phyloP scores from a whole-genome alignment of 768 basidiomycete genomes.

The Kwoniella mangroviensis region DNA sequence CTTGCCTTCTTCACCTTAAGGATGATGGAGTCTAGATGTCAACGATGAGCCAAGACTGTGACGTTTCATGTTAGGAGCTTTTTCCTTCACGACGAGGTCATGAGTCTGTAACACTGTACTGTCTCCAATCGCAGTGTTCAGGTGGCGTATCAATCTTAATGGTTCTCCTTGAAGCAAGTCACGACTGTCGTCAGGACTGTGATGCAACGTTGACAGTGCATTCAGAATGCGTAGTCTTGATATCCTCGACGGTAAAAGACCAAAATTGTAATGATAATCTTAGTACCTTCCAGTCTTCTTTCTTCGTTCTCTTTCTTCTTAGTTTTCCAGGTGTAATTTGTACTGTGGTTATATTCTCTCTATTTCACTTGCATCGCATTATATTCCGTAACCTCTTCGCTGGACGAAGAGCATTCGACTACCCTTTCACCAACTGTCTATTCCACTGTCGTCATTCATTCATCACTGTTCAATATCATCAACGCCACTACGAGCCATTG shows the following conservation, averaged over 20 bases:
- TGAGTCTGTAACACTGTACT: too few species aligned
- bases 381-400: background rate
- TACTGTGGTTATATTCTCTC: too few species aligned
- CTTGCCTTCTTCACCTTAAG: too few species aligned
- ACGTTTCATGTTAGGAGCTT: too few species aligned
- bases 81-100: too few species aligned
- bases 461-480: background rate
- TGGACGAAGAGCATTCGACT: background rate
- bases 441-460: background rate
- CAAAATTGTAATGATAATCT: too few species aligned
- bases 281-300: too few species aligned
- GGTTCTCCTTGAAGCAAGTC: background rate
- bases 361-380: background rate
- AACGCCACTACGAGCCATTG: background rate
- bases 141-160: background rate
- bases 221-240: accelerated
- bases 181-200: background rate
- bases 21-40: too few species aligned
- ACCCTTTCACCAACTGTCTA: background rate
- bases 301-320: background rate
- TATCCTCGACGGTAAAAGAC: too few species aligned
- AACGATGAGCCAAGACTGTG: too few species aligned
- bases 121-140: background rate
- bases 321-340: background rate
- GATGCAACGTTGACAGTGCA: background rate